Conservation (phyloP, 768 basidiomycete genomes). For the Pisolithus sp. region DNA sequence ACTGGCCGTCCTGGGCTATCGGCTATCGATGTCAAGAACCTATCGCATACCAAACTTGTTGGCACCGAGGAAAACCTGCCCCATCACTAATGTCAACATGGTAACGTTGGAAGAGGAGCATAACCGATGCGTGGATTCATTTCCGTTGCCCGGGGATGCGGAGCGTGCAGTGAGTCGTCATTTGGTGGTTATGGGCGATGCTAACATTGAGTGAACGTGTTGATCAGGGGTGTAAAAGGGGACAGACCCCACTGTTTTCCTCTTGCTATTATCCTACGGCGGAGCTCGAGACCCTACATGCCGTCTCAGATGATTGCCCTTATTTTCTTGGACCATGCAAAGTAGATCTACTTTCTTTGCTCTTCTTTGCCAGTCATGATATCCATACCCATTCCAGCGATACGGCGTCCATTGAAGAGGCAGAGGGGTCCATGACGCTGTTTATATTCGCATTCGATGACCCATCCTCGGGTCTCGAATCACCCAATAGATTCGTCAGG, state of each 20-base stretch:
- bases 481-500: constrained; percentile 7
- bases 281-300: constrained; percentile 10
- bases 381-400: not conserved
- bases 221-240: constrained; percentile 16
- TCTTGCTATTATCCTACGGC: constrained; percentile 15
- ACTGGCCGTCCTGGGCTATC: no score
- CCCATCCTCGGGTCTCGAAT: not conserved
- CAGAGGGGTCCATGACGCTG: not conserved
- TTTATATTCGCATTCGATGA: not conserved
- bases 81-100: constrained; percentile 12
- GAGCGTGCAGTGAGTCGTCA: constrained; percentile 11
- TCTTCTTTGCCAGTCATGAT: not conserved
- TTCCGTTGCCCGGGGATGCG: constrained; percentile 8
- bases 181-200: not conserved
- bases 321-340: constrained; percentile 18
- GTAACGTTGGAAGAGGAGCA: constrained; percentile 11
- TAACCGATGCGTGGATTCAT: constrained; percentile 13
- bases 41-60: constrained; percentile 5
- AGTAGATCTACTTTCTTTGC: constrained; percentile 3
- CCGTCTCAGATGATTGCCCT: constrained; percentile 15
- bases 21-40: not conserved
- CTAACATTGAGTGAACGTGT: not conserved
- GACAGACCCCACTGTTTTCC: constrained; percentile 16
- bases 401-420: not conserved
- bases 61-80: constrained; percentile 6